phyloP scores from a whole-genome alignment of 106 monocot species.

The Dendrobium chrysotoxum region DNA sequence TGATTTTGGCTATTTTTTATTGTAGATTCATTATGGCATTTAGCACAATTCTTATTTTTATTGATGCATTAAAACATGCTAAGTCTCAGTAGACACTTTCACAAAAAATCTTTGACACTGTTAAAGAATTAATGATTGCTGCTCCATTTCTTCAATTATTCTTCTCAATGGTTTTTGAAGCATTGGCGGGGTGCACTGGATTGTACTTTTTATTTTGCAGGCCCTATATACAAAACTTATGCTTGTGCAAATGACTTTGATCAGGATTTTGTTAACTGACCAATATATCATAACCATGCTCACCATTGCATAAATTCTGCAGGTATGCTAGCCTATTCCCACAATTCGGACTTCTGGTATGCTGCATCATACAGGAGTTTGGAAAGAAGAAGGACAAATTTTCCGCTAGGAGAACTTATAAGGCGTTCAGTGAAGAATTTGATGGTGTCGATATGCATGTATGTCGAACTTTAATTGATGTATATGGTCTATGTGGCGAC shows the following conservation, averaged over 20 bases:
- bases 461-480: conserved; percentile 76
- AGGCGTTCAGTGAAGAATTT: conserved; percentile 42
- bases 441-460: conserved; percentile 57
- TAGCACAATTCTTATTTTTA: too few species aligned
- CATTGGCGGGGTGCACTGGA: not conserved
- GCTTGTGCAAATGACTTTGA: not conserved
- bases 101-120: not conserved
- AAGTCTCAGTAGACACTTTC: too few species aligned
- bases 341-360: conserved; percentile 71
- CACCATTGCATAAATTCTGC: conserved; percentile 19
- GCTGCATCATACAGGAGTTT: conserved; percentile 68
- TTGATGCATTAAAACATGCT: too few species aligned
- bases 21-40: too few species aligned
- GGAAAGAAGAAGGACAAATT: conserved; percentile 65
- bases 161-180: not conserved
- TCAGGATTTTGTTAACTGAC: not conserved
- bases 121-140: not conserved
- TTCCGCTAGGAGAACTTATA: conserved; percentile 57
- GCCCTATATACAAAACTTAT: not conserved
- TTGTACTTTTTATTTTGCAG: too few species aligned
- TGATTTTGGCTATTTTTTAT: too few species aligned
- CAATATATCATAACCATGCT: not conserved
- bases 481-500: conserved; percentile 75
- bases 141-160: not conserved
- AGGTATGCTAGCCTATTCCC: conserved; percentile 78